These are phyloP conservation scores for Cardamine occulta DNA, from an alignment of 345 rosid genomes.

Conservation along the genomic window DNA sequence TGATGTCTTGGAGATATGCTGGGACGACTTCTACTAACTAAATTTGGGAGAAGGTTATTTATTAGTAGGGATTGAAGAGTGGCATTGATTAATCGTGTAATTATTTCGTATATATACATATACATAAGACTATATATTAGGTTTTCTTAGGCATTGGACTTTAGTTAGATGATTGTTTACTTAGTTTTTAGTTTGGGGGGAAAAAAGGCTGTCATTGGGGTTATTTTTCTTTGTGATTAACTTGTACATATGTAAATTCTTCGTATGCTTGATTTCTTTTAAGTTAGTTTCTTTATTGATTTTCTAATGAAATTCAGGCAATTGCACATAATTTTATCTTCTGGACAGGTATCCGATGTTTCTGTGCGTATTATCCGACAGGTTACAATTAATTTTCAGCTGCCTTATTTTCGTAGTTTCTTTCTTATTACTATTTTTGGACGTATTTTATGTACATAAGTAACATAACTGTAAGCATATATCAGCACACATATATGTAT, in stretches of 20 bases:
- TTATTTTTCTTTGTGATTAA: slow-evolving; percentile 30
- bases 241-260: slow-evolving; percentile 30
- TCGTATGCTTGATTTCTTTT: neutral
- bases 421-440: neutral
- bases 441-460: neutral
- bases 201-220: slow-evolving; percentile 7
- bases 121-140: slow-evolving; percentile 33
- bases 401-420: neutral
- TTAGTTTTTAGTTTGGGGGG: slow-evolving; percentile 31
- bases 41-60: slow-evolving; percentile 25
- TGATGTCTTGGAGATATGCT: slow-evolving; percentile 37
- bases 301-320: too few relatives aligned
- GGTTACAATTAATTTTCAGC: neutral
- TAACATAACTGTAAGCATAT: neutral
- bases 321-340: neutral
- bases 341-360: neutral
- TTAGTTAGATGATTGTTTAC: slow-evolving; percentile 34
- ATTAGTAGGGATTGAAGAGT: slow-evolving; percentile 36
- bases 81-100: slow-evolving; percentile 23
- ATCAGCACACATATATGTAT: neutral
- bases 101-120: slow-evolving; percentile 12
- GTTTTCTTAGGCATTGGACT: slow-evolving; percentile 31
- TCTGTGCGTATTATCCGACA: neutral
- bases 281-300: neutral
- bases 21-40: slow-evolving; percentile 35